Base-by-base conservation (phyloP, 805 yeast genomes). In the Dipodascus albidus region DNA sequence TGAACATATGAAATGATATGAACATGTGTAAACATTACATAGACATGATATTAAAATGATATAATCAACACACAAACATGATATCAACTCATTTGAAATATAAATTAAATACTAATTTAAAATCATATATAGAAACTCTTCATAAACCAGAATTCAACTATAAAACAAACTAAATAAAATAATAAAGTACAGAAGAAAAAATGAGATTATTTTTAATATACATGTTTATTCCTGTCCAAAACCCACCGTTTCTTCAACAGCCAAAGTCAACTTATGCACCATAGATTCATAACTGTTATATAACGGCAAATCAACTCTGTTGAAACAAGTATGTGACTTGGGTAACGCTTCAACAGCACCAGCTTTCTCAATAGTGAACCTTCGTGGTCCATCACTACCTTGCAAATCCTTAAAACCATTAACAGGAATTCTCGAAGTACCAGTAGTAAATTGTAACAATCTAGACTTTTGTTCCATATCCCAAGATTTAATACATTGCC, bases 371-470 rank as follows among this genome's bases (percentile, higher is more conserved):
- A 93, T 91, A 3, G 99, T 93, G 70, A 93, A 93, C 67, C 98
- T 81, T 78, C 99, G 86, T 52, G 99, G 99, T 55, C 99, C 99
- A 72, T 93, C 99, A 22, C 96, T 86, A 60, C 99, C 99, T 73
- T 93, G 99, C 63, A 93, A 77, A 71, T 93, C 99, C 70, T 93
- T 93, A 78, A 93, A 93, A 44, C 99, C 99, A 70, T 91, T 93
- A 59, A 93, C 99, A 4, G 99, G 99, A 54, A 93, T 93, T 74
- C 99, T 84, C 21, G 97, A 89, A 2, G 99, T 93, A 77, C 99
- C 99, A 0, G 99, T 93, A 20, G 99, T 91, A 68, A 93, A 93
- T 71, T 93, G 99, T 61, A 93, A 74, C 67, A 93, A 75, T 70
- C 99, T 81, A 2, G 98, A 96, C 69, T 89, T 85, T 69, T 91